phyloP scores from a whole-genome alignment of 2,329 filamentous ascomycete genomes.

The Hymenoscyphus linearis region DNA sequence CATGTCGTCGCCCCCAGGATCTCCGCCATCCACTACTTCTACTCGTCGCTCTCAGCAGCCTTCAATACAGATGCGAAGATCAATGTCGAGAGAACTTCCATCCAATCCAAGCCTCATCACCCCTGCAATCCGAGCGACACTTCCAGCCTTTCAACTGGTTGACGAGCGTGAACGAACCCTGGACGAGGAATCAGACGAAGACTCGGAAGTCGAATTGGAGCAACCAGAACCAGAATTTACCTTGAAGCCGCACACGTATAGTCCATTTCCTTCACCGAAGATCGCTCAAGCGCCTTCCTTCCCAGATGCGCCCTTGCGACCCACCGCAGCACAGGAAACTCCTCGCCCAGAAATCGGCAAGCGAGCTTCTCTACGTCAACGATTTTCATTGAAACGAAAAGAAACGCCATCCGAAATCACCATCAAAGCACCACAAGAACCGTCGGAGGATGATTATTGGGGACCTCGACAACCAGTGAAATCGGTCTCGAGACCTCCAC shows the following conservation, averaged over 20 bases:
- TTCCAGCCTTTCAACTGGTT: slow-evolving; percentile 28
- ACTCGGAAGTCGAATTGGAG: slow-evolving; percentile 9
- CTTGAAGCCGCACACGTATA: slow-evolving; percentile 31
- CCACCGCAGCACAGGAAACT: slow-evolving; percentile 3
- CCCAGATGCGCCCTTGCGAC: slow-evolving; percentile 7
- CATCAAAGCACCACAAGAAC: slow-evolving; percentile 10
- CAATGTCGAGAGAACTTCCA: slow-evolving; percentile 27
- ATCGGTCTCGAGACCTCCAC: slow-evolving; percentile 6
- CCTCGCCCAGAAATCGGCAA: slow-evolving; percentile 20
- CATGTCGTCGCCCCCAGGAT: slow-evolving; percentile 14
- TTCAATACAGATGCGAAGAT: slow-evolving; percentile 22
- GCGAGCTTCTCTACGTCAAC: slow-evolving; percentile 26
- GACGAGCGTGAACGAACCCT: slow-evolving; percentile 27
- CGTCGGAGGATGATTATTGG: slow-evolving; percentile 14
- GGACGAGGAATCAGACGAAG: slow-evolving; percentile 14
- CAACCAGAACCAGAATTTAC: slow-evolving; percentile 26
- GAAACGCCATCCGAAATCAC: slow-evolving; percentile 17
- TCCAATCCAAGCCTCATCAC: slow-evolving; percentile 26
- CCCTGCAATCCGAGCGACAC: slow-evolving; percentile 27
- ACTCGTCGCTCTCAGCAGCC: slow-evolving; percentile 10
- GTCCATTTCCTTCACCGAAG: slow-evolving; percentile 24
- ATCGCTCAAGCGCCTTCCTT: slow-evolving; percentile 7
- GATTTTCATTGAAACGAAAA: slow-evolving; percentile 29
- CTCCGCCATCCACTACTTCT: slow-evolving; percentile 7
- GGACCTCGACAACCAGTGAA: slow-evolving; percentile 17